phyloP scores from a whole-genome alignment of 2,329 filamentous ascomycete genomes.

The Alternaria gaisen region DNA sequence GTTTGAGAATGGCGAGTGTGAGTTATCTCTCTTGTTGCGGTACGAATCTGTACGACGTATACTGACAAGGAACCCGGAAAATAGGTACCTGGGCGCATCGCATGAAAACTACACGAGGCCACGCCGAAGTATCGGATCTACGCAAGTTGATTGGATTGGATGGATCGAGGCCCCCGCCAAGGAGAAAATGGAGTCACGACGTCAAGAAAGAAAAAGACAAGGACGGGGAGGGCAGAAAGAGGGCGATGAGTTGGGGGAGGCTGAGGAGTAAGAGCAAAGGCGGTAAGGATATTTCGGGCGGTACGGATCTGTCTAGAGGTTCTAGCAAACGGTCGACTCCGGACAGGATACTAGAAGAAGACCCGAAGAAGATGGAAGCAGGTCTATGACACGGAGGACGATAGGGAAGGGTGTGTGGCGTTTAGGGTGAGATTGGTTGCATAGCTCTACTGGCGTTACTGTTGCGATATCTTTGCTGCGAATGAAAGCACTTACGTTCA shows the following conservation, averaged over 20 bases:
- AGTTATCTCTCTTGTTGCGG: background rate
- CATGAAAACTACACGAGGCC: conserved; percentile 81
- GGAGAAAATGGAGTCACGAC: conserved; percentile 48
- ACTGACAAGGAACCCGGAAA: too few relatives aligned
- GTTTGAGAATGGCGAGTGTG: conserved; percentile 73
- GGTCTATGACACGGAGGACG: conserved; percentile 11
- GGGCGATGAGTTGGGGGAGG: conserved; percentile 42
- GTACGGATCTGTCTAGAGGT: conserved; percentile 22
- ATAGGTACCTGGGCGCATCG: conserved; percentile 76
- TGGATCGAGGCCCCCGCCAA: conserved; percentile 34
- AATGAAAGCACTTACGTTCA: background rate
- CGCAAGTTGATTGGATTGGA: conserved; percentile 66
- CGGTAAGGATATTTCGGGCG: conserved; percentile 22
- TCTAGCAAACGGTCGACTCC: conserved; percentile 28
- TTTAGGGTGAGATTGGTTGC: background rate
- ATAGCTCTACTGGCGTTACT: background rate
- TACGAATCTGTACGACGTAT: too few relatives aligned
- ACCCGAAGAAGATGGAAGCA: conserved; percentile 18
- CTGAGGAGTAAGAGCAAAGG: conserved; percentile 38
- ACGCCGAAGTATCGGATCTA: conserved; percentile 74
- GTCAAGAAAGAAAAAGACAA: conserved; percentile 34
- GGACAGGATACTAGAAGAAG: conserved; percentile 34
- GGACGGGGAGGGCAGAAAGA: conserved; percentile 23
- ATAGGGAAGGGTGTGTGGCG: background rate
- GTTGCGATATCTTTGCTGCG: background rate